Base-by-base conservation (phyloP, 768 basidiomycete genomes). In the Galerina marginata region DNA sequence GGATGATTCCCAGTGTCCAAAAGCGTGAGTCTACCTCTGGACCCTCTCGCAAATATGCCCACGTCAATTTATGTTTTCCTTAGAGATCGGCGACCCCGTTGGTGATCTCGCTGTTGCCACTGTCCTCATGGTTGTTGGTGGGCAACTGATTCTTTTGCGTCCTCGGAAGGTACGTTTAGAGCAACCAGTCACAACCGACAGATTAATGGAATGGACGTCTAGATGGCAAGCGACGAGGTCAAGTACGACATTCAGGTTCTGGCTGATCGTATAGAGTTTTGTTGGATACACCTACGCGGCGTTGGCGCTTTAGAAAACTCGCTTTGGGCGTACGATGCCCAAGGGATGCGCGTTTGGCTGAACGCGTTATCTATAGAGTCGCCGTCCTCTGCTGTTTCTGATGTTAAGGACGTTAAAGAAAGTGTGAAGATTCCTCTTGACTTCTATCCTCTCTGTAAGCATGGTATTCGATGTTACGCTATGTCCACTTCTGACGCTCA, bases 161-260 rank as follows among this genome's bases (percentile, higher is more conserved):
- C 96, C 96, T 6, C 82, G 95, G 61, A 93, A 95, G 80, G 95
- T 90, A 64, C 45, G 76, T 62, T 25, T 50, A 15, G 4, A 7
- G 39, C 42, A 5, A 48, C 25, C 25, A 16, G 3, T 20, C 25
- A 23, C 36, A 10, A 37, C n/a, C 11, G 25, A 52, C n/a, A 48
- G 39, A n/a, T 29, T 55, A 9, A 54, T 25, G 40, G 26, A 55
- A n/a, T 44, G 6, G 12, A 26, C 1, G 38, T 55, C 23, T 63
- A 95, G 92, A 87, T 93, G 2, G 91, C 86, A 1, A 81, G 86
- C 57, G 88, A 92, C 65, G 95, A 98, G 77, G 93, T 96, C 72
- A 93, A 90, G 67, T 99, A 99, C 69, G 96, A 98, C 74, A 89
- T 98, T 83, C 96, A 98, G 71, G 91, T 99, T 36, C 89, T 99